These are phyloP conservation scores for Dichotomopilus funicola DNA, from an alignment of 2,329 filamentous ascomycete species.

Conservation along the genomic window DNA sequence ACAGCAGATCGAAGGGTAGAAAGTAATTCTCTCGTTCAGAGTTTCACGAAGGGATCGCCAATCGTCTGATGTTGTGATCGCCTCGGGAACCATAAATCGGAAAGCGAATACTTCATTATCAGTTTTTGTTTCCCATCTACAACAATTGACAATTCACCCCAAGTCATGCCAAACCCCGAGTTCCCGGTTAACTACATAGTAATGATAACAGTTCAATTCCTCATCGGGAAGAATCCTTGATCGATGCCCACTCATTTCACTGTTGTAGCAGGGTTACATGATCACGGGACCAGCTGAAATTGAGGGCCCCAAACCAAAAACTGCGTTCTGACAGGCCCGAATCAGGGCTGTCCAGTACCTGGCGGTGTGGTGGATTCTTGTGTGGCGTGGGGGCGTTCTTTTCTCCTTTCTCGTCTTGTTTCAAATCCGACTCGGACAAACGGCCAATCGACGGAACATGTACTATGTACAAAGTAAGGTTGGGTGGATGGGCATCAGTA, in stretches of 20 bases:
- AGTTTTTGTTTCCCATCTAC: neutral
- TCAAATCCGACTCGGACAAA: neutral
- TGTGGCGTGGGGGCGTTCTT: neutral
- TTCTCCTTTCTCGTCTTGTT: neutral
- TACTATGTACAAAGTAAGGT: no score
- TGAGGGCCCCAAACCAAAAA: neutral
- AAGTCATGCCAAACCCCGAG: neutral
- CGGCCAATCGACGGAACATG: no score
- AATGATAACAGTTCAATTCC: neutral
- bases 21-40: no score
- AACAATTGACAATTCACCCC: neutral
- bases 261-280: constrained; percentile 2
- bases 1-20: no score
- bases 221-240: neutral
- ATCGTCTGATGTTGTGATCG: no score
- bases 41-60: no score
- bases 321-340: neutral
- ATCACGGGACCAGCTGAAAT: constrained; percentile 13
- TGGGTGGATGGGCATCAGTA: no score
- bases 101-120: no score
- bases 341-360: constrained; percentile 1
- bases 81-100: no score
- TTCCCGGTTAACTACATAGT: neutral
- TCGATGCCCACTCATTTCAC: constrained; percentile 4
- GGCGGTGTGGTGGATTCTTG: neutral